Conservation (phyloP, 192 early-diverging fungal species). For the Phycomyces nitens region DNA sequence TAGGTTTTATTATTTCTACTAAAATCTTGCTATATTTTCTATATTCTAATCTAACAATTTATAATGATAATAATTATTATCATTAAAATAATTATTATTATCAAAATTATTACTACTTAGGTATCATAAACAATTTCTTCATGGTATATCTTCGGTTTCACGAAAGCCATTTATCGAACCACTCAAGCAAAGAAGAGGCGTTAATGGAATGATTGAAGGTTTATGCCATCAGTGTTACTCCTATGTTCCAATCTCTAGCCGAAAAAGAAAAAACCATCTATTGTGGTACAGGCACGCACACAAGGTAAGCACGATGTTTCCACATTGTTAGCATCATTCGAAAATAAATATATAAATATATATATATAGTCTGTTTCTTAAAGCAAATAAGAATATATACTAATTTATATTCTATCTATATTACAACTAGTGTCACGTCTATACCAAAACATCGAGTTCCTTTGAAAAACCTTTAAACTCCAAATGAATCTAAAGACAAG, state of each 20-base stretch:
- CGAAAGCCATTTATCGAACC: slow-evolving; percentile 74
- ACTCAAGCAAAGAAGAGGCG: slow-evolving; percentile 58
- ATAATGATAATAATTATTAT: background rate
- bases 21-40: background rate
- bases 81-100: background rate
- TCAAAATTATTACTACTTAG: slow-evolving; percentile 18
- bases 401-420: background rate
- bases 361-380: background rate
- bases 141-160: slow-evolving; percentile 82
- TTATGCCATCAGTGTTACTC: slow-evolving; percentile 79
- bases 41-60: background rate
- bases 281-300: slow-evolving; percentile 86
- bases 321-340: background rate
- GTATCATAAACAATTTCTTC: slow-evolving; percentile 85
- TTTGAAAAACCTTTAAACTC: too few relatives aligned
- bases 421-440: slow-evolving; percentile 33
- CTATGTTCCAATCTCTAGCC: slow-evolving; percentile 72
- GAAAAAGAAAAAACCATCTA: slow-evolving; percentile 68
- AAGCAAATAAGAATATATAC: background rate
- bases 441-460: slow-evolving; percentile 21
- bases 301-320: slow-evolving; percentile 41
- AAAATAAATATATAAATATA: too few relatives aligned
- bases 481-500: too few relatives aligned
- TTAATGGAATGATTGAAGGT: slow-evolving; percentile 68
- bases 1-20: slow-evolving; percentile 31